Evolutionary conservation across 1,139 yeast genomes (phyloP), one percentile per base, ranked within the genome.

Genomic region (Pichia sp.): DNA sequence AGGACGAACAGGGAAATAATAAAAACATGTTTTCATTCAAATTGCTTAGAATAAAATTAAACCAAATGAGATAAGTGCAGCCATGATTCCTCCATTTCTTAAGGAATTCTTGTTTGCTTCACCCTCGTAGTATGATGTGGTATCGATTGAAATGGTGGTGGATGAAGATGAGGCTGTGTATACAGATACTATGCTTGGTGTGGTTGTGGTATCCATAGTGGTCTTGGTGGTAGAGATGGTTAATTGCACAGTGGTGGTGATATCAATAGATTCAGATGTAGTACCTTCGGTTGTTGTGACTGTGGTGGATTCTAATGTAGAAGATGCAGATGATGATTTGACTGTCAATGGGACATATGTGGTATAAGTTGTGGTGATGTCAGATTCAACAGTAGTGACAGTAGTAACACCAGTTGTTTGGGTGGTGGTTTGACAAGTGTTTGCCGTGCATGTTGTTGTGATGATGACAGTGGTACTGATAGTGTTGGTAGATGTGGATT

Each of bases 321-420:
- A n/a, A n/a, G n/a, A n/a, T n/a, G n/a, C n/a, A n/a, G n/a, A n/a
- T n/a, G n/a, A n/a, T n/a, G n/a, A n/a, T n/a, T n/a, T n/a, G n/a
- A n/a, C n/a, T n/a, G 34, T 32, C 15, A 38, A 17, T 33, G 46
- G 40, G 39, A 38, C 32, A 18, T 22, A 38, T 30, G 45, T 36
- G 4, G 46, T 38, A 17, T 37, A 38, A 9, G 24, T 22, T 22
- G 41, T 42, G 6, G 46, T 37, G 10, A 34, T 32, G 4, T n/a
- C 41, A 11, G 37, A 14, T 9, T 32, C 5, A 32, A 37, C 32
- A 37, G 41, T 21, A 14, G 32, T 21, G 10, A 31, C 27, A 15
- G 35, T 12, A 12, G 38, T 43, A 6, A 39, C 20, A 8, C 40
- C 38, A 4, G 41, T 42, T 7, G 41, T 31, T 31, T 30, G 8